Base-by-base conservation (phyloP, 805 yeast species). In the Priceomyces castillae region DNA sequence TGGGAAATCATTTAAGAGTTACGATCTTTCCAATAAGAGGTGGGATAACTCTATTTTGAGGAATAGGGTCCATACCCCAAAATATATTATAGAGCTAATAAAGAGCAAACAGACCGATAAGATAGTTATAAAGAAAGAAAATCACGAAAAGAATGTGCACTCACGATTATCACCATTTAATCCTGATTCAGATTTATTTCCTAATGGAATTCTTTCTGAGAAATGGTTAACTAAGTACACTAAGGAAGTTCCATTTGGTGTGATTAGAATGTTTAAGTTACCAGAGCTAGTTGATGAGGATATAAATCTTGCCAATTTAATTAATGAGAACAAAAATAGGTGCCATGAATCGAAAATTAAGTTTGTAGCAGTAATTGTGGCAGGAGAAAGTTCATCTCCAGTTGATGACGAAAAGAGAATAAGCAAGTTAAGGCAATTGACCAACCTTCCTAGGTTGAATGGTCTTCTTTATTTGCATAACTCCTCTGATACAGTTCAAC, bases 11-110 rank as follows among this genome's bases (percentile, higher is more conserved):
- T 46, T 59, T 40, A 25, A 47, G 11, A 44, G 44, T n/a, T 58
- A 50, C 40, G 52, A 56, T 25, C 48, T 62, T 22, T 20, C 47
- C 7, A 47, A 49, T 31, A 50, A 43, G 23, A 42, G 49, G 5
- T 71, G 76, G 76, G 74, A 71, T 48, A 62, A 67, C 40, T 58
- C 57, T 25, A 62, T 71, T 16, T 55, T 71, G 35, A 62, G 57
- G 44, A 64, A 66, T 47, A 48, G 75, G 17, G 48, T 67, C 23
- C 67, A 59, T 62, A 62, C 51, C 31, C 49, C 55, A 18, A 67
- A 60, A 48, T 70, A 57, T 43, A 49, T 59, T n/a, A 53, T 70
- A 25, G 48, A 52, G 15, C 48, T 49, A 30, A 45, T 30, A 2
- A 44, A 44, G 5, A 16, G 23, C 9, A 15, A 39, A 6, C 41